Evolutionary conservation across 2,329 filamentous ascomycete genomes (phyloP).

Genomic region (Aspergillus calidoustus): DNA sequence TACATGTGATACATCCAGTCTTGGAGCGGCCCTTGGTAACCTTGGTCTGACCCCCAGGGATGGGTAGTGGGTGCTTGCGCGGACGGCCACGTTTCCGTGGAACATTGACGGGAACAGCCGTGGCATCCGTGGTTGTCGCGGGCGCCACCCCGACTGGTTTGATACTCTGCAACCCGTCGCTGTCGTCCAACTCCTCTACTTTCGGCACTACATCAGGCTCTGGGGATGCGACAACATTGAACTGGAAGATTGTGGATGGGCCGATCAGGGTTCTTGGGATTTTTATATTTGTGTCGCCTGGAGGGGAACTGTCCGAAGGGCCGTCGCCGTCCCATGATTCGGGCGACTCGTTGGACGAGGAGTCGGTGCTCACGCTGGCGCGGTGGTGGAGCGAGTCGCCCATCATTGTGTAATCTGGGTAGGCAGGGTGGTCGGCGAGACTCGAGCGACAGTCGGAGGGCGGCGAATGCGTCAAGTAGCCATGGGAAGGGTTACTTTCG

Average conservation of each 20-base stretch:
- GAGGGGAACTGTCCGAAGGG: conserved; percentile 27
- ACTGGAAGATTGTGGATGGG: conserved; percentile 29
- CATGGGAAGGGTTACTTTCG: conserved; percentile 21
- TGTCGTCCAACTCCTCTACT: conserved; percentile 58
- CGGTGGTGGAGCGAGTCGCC: conserved; percentile 37
- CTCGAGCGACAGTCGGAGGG: conserved; percentile 24
- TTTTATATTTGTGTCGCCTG: conserved; percentile 28
- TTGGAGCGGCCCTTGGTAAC: conserved; percentile 73
- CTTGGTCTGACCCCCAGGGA: conserved; percentile 66
- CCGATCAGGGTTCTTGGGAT: conserved; percentile 24
- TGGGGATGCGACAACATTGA: conserved; percentile 31
- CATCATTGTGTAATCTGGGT: conserved; percentile 31
- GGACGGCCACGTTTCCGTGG: conserved; percentile 75
- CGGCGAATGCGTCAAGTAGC: conserved; percentile 12
- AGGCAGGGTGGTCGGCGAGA: conserved; percentile 31
- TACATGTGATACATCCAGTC: conserved; percentile 62
- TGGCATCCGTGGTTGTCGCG: conserved; percentile 22
- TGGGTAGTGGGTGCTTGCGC: conserved; percentile 74
- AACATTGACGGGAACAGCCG: conserved; percentile 40
- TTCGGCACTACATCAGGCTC: conserved; percentile 51
- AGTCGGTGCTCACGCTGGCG: conserved; percentile 39
- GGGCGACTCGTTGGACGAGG: conserved; percentile 38
- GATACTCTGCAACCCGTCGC: conserved; percentile 40
- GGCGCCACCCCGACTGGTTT: conserved; percentile 36
- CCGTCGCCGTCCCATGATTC: conserved; percentile 34